These are phyloP conservation scores for Chrysochromulina tobinii DNA, from an alignment of 78 protist species.

Conservation along the genomic window DNA sequence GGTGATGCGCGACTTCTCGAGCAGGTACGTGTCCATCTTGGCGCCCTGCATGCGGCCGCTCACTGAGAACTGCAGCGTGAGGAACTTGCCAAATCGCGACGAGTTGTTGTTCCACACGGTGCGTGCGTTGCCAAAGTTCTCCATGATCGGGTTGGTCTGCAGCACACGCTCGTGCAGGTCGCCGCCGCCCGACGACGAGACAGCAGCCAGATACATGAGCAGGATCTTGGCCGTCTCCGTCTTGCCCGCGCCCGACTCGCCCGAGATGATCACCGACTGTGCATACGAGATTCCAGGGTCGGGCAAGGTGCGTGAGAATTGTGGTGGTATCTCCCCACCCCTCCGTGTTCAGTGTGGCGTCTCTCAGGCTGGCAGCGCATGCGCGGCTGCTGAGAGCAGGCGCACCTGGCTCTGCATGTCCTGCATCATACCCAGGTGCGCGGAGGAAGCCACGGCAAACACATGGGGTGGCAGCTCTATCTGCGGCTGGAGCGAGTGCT, in stretches of 20 bases:
- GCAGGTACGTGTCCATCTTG: slow-evolving; percentile 35
- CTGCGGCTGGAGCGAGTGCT: background rate
- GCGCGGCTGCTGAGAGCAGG: too few relatives aligned
- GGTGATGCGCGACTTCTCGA: slow-evolving; percentile 41
- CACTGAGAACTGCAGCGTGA: slow-evolving; percentile 25
- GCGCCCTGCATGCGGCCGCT: slow-evolving; percentile 49
- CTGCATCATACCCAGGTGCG: background rate
- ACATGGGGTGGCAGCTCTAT: background rate
- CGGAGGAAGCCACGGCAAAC: background rate
- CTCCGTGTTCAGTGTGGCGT: too few relatives aligned
- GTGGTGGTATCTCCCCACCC: too few relatives aligned
- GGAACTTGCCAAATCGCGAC: slow-evolving; percentile 68
- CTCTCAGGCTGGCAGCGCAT: too few relatives aligned
- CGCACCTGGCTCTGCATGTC: background rate
- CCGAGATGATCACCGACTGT: slow-evolving; percentile 5
- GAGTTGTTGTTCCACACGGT: slow-evolving; percentile 86
- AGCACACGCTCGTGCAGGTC: slow-evolving; percentile 42
- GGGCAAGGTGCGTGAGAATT: too few relatives aligned
- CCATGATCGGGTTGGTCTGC: slow-evolving; percentile 74
- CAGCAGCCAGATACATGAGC: background rate
- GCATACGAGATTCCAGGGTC: too few relatives aligned
- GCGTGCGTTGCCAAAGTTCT: slow-evolving; percentile 87
- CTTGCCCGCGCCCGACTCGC: slow-evolving; percentile 23
- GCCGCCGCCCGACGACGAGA: background rate
- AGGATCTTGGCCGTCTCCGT: slow-evolving; percentile 16